Conservation (phyloP, 1,284 basidiomycete species). For the Cryptococcus maquisensis region DNA sequence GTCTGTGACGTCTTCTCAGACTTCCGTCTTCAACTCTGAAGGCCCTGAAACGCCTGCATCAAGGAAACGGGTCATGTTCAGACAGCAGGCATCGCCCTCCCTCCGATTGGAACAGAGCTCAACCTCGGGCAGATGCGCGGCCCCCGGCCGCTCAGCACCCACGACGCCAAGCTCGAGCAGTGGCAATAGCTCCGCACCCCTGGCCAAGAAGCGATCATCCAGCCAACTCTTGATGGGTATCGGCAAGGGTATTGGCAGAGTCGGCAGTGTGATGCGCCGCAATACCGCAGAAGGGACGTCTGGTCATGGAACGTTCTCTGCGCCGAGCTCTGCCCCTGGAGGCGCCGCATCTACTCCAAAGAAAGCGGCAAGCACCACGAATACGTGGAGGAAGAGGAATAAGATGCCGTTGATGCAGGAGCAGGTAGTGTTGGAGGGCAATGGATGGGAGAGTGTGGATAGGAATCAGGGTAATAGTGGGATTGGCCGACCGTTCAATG, state of each 20-base stretch:
- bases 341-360: neutral
- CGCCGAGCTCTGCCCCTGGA: too few species aligned
- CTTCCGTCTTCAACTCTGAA: neutral
- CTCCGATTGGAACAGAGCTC: neutral
- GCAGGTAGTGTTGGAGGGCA: neutral
- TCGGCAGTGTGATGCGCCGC: conserved; percentile 16
- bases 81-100: neutral
- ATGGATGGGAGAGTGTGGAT: conserved; percentile 1
- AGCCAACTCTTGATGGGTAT: conserved; percentile 12
- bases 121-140: conserved; percentile 3
- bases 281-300: conserved; percentile 3
- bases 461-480: conserved; percentile 24
- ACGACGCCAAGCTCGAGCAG: neutral
- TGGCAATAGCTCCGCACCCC: neutral
- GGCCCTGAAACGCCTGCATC: neutral
- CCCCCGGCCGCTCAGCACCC: neutral
- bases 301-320: too few species aligned
- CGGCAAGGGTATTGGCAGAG: conserved; percentile 11
- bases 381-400: neutral
- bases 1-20: neutral
- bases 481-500: conserved; percentile 39
- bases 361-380: neutral
- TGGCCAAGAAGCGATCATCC: conserved; percentile 11
- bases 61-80: conserved; percentile 1
- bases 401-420: neutral